phyloP scores from a whole-genome alignment of 805 yeast genomes.

The Saccharomyces paradoxus region DNA sequence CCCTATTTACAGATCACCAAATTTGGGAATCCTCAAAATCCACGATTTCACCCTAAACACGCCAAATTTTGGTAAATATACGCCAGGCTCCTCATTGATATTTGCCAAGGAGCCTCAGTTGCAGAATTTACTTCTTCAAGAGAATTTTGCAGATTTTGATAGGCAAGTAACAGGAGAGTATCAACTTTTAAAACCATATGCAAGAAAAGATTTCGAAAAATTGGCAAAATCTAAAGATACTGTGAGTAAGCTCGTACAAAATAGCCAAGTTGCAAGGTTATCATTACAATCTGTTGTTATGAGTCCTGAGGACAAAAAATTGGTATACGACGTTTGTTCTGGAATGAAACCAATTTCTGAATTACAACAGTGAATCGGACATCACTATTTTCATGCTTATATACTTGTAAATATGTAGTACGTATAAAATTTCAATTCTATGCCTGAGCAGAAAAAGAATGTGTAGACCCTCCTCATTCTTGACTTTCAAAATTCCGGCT shows the following conservation, averaged over 20 bases:
- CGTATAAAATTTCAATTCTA: neutral
- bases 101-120: slow-evolving; percentile 20
- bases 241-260: slow-evolving; percentile 10
- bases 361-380: slow-evolving; percentile 1
- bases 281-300: slow-evolving; percentile 17
- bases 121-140: slow-evolving; percentile 13
- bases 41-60: slow-evolving; percentile 35
- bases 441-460: neutral
- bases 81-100: slow-evolving; percentile 43
- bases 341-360: slow-evolving; percentile 25
- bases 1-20: slow-evolving; percentile 21
- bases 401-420: neutral
- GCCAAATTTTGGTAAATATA: slow-evolving; percentile 61
- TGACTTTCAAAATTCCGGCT: neutral
- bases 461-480: neutral
- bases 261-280: slow-evolving; percentile 19
- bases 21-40: slow-evolving; percentile 15
- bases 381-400: neutral
- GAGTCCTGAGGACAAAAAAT: slow-evolving; percentile 11
- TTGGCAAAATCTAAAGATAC: slow-evolving; percentile 14
- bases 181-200: slow-evolving; percentile 6
- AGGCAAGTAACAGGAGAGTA: slow-evolving; percentile 20
- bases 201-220: slow-evolving; percentile 8
- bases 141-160: slow-evolving; percentile 10
- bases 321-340: slow-evolving; percentile 25